phyloP scores from a whole-genome alignment of 768 basidiomycete genomes.

The Russula earlei region DNA sequence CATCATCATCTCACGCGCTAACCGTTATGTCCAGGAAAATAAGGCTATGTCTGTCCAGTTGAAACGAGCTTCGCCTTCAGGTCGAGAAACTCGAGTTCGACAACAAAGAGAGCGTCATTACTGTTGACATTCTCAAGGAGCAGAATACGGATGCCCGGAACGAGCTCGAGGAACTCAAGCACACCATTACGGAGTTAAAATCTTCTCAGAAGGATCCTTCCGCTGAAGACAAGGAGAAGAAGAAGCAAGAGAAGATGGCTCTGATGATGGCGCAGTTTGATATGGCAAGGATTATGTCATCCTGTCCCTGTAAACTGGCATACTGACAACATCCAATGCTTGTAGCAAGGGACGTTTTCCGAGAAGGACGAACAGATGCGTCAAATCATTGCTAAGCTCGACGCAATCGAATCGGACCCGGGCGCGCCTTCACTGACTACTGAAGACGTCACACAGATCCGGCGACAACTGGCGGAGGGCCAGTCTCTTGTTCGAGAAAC shows the following conservation, averaged over 20 bases:
- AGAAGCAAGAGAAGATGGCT: constrained; percentile 98
- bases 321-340: constrained; percentile 9
- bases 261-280: constrained; percentile 99
- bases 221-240: constrained; percentile 95
- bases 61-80: constrained; percentile 84
- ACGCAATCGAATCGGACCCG: constrained; percentile 59
- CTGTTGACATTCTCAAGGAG: constrained; percentile 90
- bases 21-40: constrained; percentile 56
- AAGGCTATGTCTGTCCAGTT: constrained; percentile 89
- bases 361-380: constrained; percentile 94
- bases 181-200: constrained; percentile 70
- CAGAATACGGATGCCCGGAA: constrained; percentile 79
- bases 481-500: constrained; percentile 82
- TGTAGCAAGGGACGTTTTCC: constrained; percentile 83
- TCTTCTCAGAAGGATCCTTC: constrained; percentile 73
- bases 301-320: neutral
- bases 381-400: constrained; percentile 73
- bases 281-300: constrained; percentile 45
- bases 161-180: constrained; percentile 86
- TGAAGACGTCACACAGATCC: constrained; percentile 73
- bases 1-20: neutral
- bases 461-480: constrained; percentile 82
- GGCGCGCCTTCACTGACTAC: constrained; percentile 49
- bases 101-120: constrained; percentile 88
- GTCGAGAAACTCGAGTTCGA: constrained; percentile 91